Evolutionary conservation across 2,329 filamentous ascomycete species (phyloP).

Genomic region (Ophiostoma fasciatum): DNA sequence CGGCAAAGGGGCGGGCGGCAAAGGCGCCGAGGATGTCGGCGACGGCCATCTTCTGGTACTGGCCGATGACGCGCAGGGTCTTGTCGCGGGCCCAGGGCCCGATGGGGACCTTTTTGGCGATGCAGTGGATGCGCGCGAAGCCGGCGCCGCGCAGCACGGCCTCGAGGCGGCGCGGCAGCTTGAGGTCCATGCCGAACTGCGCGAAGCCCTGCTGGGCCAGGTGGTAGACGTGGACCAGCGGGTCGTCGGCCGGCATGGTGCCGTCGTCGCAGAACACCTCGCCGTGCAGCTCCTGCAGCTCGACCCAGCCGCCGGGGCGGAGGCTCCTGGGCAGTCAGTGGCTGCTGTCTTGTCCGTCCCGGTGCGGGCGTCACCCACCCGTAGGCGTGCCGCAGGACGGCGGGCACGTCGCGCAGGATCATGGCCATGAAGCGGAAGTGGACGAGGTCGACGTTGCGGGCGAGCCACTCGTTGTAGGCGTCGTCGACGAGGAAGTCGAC

Average conservation of each 20-base stretch:
- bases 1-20: slow-evolving; percentile 26
- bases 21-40: slow-evolving; percentile 23
- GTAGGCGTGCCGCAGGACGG: slow-evolving; percentile 27
- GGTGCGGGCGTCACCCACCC: too few species aligned
- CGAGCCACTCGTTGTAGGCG: slow-evolving; percentile 38
- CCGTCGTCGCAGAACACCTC: slow-evolving; percentile 26
- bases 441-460: slow-evolving; percentile 42
- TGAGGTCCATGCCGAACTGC: slow-evolving; percentile 22
- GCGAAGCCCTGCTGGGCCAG: slow-evolving; percentile 16
- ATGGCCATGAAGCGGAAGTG: slow-evolving; percentile 41
- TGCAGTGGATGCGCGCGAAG: slow-evolving; percentile 25
- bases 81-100: slow-evolving; percentile 28
- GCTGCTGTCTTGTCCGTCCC: too few species aligned
- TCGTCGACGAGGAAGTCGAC: slow-evolving; percentile 11
- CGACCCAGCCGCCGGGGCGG: slow-evolving; percentile 34
- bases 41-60: slow-evolving; percentile 25
- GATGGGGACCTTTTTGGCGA: slow-evolving; percentile 28
- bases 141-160: slow-evolving; percentile 24
- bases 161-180: slow-evolving; percentile 20
- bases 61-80: slow-evolving; percentile 24
- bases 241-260: slow-evolving; percentile 25
- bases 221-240: slow-evolving; percentile 19
- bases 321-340: slow-evolving; percentile 17
- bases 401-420: slow-evolving; percentile 36
- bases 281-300: slow-evolving; percentile 28